Evolutionary conservation across 2,329 filamentous ascomycete species (phyloP).

Genomic region (Massarina eburnea): DNA sequence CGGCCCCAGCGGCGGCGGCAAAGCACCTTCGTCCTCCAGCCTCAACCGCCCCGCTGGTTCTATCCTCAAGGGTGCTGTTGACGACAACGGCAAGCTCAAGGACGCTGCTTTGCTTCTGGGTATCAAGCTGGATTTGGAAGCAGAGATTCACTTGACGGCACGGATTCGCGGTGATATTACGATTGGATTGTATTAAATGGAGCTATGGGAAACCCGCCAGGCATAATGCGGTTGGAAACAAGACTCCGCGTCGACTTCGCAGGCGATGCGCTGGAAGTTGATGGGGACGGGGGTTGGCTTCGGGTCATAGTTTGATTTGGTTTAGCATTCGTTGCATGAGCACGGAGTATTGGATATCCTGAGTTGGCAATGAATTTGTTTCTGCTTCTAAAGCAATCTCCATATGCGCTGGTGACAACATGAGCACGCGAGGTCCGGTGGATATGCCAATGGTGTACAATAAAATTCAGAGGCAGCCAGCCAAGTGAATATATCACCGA

Average conservation of each 20-base stretch:
- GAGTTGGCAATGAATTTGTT: conserved; percentile 13
- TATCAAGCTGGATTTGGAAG: conserved; percentile 65
- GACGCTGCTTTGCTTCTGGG: conserved; percentile 61
- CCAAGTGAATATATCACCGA: not conserved
- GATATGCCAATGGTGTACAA: not conserved
- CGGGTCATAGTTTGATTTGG: not conserved
- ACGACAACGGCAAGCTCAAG: conserved; percentile 61
- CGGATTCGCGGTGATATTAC: conserved; percentile 63
- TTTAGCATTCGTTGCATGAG: conserved; percentile 1
- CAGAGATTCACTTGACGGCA: conserved; percentile 64
- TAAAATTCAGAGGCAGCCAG: not conserved
- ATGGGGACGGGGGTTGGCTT: not conserved
- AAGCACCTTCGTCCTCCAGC: conserved; percentile 42
- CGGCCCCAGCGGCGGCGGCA: conserved; percentile 12
- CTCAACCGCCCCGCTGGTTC: conserved; percentile 43
- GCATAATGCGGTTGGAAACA: conserved; percentile 1
- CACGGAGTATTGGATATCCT: conserved; percentile 12
- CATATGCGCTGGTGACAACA: not conserved
- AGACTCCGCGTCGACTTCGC: not conserved
- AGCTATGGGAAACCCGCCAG: conserved; percentile 1
- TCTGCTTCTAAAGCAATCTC: conserved; percentile 4
- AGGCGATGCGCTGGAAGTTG: not conserved
- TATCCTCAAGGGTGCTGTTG: conserved; percentile 59
- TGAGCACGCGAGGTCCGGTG: not conserved
- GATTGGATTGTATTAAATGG: conserved; percentile 57